Base-by-base conservation (phyloP, 2,329 filamentous ascomycete species). In the Leptographium lundbergii region DNA sequence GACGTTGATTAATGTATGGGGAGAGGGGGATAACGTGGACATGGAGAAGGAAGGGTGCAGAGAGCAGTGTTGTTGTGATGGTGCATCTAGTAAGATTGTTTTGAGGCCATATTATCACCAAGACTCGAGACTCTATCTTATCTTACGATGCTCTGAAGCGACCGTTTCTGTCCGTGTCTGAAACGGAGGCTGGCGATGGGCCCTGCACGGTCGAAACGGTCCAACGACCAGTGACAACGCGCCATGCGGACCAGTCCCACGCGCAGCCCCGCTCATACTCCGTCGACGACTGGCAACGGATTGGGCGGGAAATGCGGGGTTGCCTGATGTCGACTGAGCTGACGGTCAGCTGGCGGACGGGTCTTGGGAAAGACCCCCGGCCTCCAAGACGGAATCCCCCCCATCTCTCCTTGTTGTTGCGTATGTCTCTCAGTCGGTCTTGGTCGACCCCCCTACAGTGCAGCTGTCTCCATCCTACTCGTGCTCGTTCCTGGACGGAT, bases 261-360 rank as follows among this genome's bases (percentile, higher is more conserved):
- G n/a, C n/a, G n/a, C 6, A 9, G 36, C 36, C 11, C 36, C 36
- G 11, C 36, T 29, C 19, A n/a, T 22, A 1, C 19, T 29, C 25
- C n/a, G 56, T 29, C 29, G 9, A 17, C 29, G 7, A 19, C 32
- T 25, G 25, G 22, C 39, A 29, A 24, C 48, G 32, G 34, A 48
- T 39, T 34, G 48, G 42, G 22, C 42, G 57, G n/a, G 47, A 58
- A 59, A 59, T 48, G 58, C 58, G 58, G 58, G 58, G 58, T 59
- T 13, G 22, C 55, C 45, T 52, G 13, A 29, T 52, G 25, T 19
- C 19, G 22, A 39, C 45, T 57, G 42, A 29, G 42, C 55, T 57
- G 55, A 50, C 55, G 36, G 11, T 24, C 24, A 47, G 42, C 55
- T 32, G 51, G 22, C 22, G 22, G n/a, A 25, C 25, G 25, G 19